phyloP scores from a whole-genome alignment of 2,329 filamentous ascomycete genomes.

The Ophiosphaerella narmari region DNA sequence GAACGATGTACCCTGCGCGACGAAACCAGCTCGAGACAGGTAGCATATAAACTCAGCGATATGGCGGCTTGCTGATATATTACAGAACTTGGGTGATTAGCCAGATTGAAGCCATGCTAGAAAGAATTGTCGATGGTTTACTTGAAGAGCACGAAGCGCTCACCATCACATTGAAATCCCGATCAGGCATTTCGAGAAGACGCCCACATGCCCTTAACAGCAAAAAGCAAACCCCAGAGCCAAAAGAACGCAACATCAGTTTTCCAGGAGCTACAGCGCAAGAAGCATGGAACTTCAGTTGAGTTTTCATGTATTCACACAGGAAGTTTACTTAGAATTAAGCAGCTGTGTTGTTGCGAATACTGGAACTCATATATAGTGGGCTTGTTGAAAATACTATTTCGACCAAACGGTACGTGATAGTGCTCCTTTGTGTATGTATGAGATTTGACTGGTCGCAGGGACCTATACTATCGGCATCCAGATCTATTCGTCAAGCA shows the following conservation, averaged over 20 bases:
- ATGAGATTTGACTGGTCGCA: constrained; percentile 42
- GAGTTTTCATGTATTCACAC: constrained; percentile 6
- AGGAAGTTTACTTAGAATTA: constrained; percentile 9
- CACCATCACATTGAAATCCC: constrained; percentile 54
- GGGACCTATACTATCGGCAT: constrained; percentile 81
- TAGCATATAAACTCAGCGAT: neutral
- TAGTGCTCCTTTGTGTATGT: neutral
- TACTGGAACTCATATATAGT: constrained; percentile 61
- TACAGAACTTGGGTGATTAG: constrained; percentile 50
- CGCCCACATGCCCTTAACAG: constrained; percentile 6
- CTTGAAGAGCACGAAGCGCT: constrained; percentile 54
- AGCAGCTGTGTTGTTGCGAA: constrained; percentile 59
- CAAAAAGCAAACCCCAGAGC: constrained; percentile 10
- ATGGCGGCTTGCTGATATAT: constrained; percentile 6
- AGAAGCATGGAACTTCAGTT: constrained; percentile 65
- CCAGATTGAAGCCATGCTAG: constrained; percentile 62
- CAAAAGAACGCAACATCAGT: constrained; percentile 37
- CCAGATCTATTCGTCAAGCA: constrained; percentile 73
- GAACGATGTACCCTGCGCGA: neutral
- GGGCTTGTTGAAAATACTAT: constrained; percentile 54
- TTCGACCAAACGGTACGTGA: constrained; percentile 60
- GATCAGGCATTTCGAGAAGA: constrained; percentile 28
- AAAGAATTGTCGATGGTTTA: constrained; percentile 57
- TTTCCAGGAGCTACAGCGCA: constrained; percentile 61
- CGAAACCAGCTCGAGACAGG: constrained; percentile 15